phyloP scores from a whole-genome alignment of 106 monocot species.

The Dendrobium huoshanense region DNA sequence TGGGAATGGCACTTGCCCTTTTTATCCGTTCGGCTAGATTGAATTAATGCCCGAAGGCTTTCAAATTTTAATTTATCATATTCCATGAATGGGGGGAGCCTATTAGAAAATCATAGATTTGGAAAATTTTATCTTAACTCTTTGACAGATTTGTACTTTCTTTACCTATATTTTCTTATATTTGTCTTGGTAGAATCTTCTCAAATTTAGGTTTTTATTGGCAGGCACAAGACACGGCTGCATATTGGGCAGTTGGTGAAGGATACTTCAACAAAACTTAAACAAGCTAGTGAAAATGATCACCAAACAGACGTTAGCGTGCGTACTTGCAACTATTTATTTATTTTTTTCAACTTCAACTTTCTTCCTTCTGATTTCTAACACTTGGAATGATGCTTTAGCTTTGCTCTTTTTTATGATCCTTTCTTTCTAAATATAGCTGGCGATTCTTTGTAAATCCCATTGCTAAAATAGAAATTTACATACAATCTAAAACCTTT shows the following conservation, averaged over 20 bases:
- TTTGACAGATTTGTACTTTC: background rate
- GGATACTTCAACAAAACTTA: slow-evolving; percentile 85
- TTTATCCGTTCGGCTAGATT: no score
- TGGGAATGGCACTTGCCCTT: no score
- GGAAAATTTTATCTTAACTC: background rate
- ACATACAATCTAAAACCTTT: background rate
- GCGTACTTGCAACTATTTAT: background rate
- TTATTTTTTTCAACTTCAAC: background rate
- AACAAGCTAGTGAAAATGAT: slow-evolving; percentile 69
- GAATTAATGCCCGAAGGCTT: no score
- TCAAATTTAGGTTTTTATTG: slow-evolving; percentile 5
- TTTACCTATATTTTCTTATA: background rate
- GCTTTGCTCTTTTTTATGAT: background rate
- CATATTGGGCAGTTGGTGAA: slow-evolving; percentile 80
- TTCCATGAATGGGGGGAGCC: background rate
- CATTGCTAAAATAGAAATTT: background rate
- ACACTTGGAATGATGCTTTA: background rate
- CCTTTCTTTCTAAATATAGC: background rate
- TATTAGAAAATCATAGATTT: background rate
- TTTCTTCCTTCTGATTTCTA: background rate
- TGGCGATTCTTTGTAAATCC: background rate
- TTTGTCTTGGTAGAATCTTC: background rate
- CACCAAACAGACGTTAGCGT: slow-evolving; percentile 65
- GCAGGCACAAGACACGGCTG: slow-evolving; percentile 74
- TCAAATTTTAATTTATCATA: no score